Percentiles rank a stretch among this genome's conserved stretches.
Conservation (phyloP, 139 green algal genomes). For the Chlamydomonas sp. region DNA sequence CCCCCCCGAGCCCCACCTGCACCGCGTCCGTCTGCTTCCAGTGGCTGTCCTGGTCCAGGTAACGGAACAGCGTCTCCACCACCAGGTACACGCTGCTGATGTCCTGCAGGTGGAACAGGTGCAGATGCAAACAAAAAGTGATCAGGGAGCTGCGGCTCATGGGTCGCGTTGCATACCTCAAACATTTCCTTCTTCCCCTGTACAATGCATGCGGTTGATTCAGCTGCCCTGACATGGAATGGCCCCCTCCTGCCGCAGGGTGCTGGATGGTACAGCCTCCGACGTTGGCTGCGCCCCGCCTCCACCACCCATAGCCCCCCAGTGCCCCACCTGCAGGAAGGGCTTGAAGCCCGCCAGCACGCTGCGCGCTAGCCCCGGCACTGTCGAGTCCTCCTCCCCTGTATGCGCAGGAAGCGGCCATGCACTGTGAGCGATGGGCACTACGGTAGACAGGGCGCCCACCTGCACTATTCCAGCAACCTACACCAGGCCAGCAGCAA, state of each 20-base stretch:
- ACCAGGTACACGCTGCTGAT: conserved; percentile 41
- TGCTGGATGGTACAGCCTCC: too few species aligned
- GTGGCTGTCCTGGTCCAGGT: conserved; percentile 31
- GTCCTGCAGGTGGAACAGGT: conserved; percentile 12
- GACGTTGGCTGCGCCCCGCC: too few species aligned
- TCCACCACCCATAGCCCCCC: too few species aligned
- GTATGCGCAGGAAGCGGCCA: too few species aligned
- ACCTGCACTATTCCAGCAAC: neutral
- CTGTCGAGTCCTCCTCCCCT: neutral
- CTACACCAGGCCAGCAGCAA: neutral
- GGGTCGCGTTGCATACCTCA: too few species aligned
- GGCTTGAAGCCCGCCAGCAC: conserved; percentile 42
- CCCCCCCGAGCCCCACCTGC: neutral
- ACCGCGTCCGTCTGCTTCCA: conserved; percentile 30
- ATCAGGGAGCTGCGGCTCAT: too few species aligned
- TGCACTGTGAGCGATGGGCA: too few species aligned
- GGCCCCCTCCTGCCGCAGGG: too few species aligned
- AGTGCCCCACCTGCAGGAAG: conserved; percentile 44
- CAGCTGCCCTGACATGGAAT: too few species aligned
- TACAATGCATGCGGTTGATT: too few species aligned
- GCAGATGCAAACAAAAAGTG: neutral
- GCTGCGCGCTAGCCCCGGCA: conserved; percentile 6
- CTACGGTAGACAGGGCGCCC: neutral
- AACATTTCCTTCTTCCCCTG: too few species aligned
- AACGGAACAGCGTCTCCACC: conserved; percentile 44